Conservation (phyloP, 352 stramenopile genomes). For the Plasmopara viticola region DNA sequence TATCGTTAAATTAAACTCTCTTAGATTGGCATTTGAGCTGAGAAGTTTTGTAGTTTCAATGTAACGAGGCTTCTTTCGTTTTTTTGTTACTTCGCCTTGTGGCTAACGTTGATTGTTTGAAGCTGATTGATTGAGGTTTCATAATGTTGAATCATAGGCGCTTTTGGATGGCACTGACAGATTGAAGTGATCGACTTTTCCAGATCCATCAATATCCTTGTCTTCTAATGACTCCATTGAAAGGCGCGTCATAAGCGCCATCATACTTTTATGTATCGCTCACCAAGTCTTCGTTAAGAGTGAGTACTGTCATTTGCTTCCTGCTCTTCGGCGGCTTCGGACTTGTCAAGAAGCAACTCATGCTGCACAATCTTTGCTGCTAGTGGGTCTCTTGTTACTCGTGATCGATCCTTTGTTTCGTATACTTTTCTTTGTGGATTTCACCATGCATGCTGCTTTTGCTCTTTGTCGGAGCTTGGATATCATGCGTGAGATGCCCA, state of each 20-base stretch:
- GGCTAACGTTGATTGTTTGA: too few relatives aligned
- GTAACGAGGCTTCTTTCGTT: too few relatives aligned
- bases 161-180: too few relatives aligned
- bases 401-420: not conserved
- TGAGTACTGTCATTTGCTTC: conserved; percentile 6
- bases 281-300: conserved; percentile 33
- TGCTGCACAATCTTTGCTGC: not conserved
- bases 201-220: too few relatives aligned
- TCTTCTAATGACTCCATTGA: conserved; percentile 17
- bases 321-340: conserved; percentile 4
- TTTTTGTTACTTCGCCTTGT: too few relatives aligned
- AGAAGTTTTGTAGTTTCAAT: too few relatives aligned
- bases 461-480: conserved; percentile 13
- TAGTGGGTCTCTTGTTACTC: conserved; percentile 1
- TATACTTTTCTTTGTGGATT: not conserved
- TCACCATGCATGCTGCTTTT: not conserved
- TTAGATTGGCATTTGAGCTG: too few relatives aligned
- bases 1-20: too few relatives aligned
- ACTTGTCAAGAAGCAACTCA: conserved; percentile 3
- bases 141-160: too few relatives aligned
- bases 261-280: conserved; percentile 53
- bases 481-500: conserved; percentile 20
- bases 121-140: too few relatives aligned
- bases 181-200: too few relatives aligned
- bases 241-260: conserved; percentile 45